phyloP scores from a whole-genome alignment of 2,329 filamentous ascomycete species.

The Zymoseptoria tritici region DNA sequence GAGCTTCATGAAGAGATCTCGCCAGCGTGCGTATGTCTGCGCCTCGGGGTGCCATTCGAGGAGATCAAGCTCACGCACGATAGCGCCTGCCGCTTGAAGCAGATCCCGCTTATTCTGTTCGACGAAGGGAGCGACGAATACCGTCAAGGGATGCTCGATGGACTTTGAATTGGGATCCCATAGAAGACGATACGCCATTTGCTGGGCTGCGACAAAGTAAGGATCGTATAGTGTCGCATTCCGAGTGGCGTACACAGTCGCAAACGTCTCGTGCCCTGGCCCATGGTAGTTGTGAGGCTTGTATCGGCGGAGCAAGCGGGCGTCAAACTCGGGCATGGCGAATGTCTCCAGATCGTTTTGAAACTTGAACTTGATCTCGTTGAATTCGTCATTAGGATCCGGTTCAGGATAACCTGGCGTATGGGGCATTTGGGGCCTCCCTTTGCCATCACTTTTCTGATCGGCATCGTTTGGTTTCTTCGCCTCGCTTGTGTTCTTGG shows the following conservation, averaged over 20 bases:
- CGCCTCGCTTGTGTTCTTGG: not conserved
- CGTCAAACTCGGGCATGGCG: constrained; percentile 8
- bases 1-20: constrained; percentile 72
- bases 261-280: constrained; percentile 12
- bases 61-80: constrained; percentile 16
- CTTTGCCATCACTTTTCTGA: not conserved
- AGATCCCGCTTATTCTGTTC: constrained; percentile 14
- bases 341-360: constrained; percentile 9
- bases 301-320: constrained; percentile 7
- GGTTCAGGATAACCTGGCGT: not conserved
- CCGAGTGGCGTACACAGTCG: constrained; percentile 15
- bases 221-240: constrained; percentile 17
- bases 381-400: constrained; percentile 10
- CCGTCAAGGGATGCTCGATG: constrained; percentile 15
- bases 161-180: constrained; percentile 17
- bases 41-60: constrained; percentile 13
- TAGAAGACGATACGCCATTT: constrained; percentile 16
- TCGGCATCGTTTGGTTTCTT: not conserved
- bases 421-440: not conserved
- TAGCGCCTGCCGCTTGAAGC: constrained; percentile 14
- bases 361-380: constrained; percentile 11
- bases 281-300: constrained; percentile 17
- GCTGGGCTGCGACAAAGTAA: constrained; percentile 17
- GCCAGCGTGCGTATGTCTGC: constrained; percentile 11
- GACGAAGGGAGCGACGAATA: constrained; percentile 18